Base-by-base conservation (phyloP, 176 grass and related monocot species). In the Musa beccarii region DNA sequence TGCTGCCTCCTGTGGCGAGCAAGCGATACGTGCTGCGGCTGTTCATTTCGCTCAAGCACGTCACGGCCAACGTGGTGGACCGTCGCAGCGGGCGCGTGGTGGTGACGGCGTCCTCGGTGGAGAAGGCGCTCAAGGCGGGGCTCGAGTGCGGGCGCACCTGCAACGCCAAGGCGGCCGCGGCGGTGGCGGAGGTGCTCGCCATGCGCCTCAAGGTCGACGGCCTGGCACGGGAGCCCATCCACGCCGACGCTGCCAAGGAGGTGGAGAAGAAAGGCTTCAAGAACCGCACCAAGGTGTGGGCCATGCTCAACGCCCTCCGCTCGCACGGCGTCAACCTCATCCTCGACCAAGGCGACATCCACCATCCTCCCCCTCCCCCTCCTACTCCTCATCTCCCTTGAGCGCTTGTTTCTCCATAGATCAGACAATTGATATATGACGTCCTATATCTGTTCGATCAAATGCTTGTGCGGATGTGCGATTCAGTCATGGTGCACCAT, bases 41-140 rank as follows among this genome's bases (percentile, higher is more conserved):
- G 22, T 98, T 98, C 88, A 98, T 98, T 74, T 93, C 90, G 19
- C 94, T 98, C 84, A 98, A 98, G 87, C 86, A 89, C 82, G 86
- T 98, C 49, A 91, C 94, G 51, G 94, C 90, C n/a, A 98, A 98
- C 72, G 86, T 98, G 71, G 83, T 89, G 70, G 94, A 98, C 76
- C 86, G 94, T 63, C 88, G 84, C 77, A 83, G 77, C 80, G 90
- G 94, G 9, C 82, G 81, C 26, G 83, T 98, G 22, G 84, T 86
- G 74, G 88, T 68, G 21, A 89, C 86, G 13, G 94, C 90, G 1
- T 98, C 94, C 34, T 89, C 94, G 8, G 76, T 90, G 49, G 94
- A 98, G 90, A 92, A 85, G 84, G 57, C 85, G 10, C 86, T 98
- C 28, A 89, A 84, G 34, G 82, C 84, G n/a, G 84, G 79, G 13